Evolutionary conservation across 805 yeast genomes (phyloP), one percentile per base, ranked within the genome.

Genomic region (Candida xiaguanensis): DNA sequence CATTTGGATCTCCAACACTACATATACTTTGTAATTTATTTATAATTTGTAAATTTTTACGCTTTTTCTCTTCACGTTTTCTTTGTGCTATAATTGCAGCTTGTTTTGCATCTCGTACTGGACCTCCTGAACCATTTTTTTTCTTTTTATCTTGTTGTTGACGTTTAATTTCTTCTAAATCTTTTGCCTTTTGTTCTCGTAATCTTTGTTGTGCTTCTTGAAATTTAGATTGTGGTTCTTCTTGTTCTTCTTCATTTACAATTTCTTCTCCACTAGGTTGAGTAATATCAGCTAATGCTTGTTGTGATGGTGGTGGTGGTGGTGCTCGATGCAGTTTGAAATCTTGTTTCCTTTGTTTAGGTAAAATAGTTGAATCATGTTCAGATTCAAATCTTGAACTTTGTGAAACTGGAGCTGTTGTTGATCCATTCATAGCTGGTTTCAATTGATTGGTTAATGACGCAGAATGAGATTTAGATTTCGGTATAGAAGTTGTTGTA

Each of bases 1-100:
- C 69, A 23, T 79, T 76, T 9, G 99, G 99, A 62, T 93, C 95
- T 6, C 90, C 93, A 23, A 77, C 80, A 2, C 88, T 74, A 53
- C 96, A 91, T 34, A 90, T 90, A 28, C 80, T 77, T 40, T 76
- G 71, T 36, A 93, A 68, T 51, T 80, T 84, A 33, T 78, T 75
- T 48, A 86, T 74, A 12, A 86, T 80, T 52, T 85, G 86, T 36
- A 74, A 78, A 49, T 86, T 88, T 52, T 77, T 76, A 41, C 78
- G 75, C 45, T 78, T 81, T 57, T 87, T 82, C 38, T 85, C 85
- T 54, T 87, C 96, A 35, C 91, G 77, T 51, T 86, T 84, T 55
- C 80, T 75, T 47, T 78, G 85, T 2, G 75, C 74, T 46, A 64
- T 59, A 46, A 70, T 64, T 28, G 80, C 84, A 29, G 75, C 85